Evolutionary conservation across 306 rosid species (phyloP).

Genomic region (Alnus glutinosa): DNA sequence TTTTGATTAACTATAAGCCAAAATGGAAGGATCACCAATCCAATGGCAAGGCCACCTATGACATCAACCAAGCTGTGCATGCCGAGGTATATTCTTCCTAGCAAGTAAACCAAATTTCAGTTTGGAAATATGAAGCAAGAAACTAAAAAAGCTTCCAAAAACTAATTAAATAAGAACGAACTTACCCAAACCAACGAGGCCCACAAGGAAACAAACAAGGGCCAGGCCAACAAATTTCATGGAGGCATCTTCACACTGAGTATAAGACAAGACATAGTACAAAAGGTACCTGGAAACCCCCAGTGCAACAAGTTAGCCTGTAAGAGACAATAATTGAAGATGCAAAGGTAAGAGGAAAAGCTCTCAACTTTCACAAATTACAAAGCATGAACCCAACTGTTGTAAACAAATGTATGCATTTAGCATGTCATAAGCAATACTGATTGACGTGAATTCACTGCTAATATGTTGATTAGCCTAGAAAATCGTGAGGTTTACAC

Average conservation of each 20-base stretch:
- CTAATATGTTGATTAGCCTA: background rate
- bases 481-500: background rate
- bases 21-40: conserved; percentile 65
- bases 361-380: conserved; percentile 28
- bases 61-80: conserved; percentile 92
- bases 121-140: conserved; percentile 21
- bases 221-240: conserved; percentile 52
- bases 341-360: conserved; percentile 9
- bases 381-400: background rate
- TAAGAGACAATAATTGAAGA: conserved; percentile 20
- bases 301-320: conserved; percentile 36
- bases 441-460: background rate
- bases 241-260: conserved; percentile 57
- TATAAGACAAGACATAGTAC: conserved; percentile 64
- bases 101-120: conserved; percentile 32
- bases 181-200: conserved; percentile 84
- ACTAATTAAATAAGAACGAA: conserved; percentile 17
- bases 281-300: conserved; percentile 70
- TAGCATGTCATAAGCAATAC: conserved; percentile 6
- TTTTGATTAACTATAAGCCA: conserved; percentile 71
- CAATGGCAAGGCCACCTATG: conserved; percentile 69
- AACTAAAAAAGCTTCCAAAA: conserved; percentile 18
- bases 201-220: conserved; percentile 64
- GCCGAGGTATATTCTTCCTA: conserved; percentile 96
- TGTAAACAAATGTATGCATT: background rate